These are phyloP conservation scores for Lagenidium giganteum DNA, from an alignment of 352 stramenopile genomes.

Conservation along the genomic window DNA sequence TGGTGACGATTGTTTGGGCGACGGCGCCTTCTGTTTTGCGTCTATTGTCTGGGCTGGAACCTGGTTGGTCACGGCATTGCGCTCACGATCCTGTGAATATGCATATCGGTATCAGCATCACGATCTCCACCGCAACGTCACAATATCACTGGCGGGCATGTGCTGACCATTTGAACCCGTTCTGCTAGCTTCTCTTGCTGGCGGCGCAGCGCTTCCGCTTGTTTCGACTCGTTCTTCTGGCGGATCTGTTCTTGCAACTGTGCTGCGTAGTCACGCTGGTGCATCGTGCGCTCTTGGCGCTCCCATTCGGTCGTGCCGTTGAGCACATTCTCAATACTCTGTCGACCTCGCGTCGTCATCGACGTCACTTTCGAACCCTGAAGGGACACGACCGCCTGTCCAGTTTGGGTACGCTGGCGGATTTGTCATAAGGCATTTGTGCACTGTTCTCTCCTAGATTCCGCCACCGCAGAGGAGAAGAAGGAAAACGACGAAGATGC, in stretches of 20 bases:
- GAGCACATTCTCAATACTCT: too few species aligned
- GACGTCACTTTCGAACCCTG: not conserved
- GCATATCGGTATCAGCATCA: too few species aligned
- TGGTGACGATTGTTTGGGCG: not conserved
- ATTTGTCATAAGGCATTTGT: conserved; percentile 1
- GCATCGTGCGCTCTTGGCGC: conserved; percentile 39
- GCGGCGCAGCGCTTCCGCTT: conserved; percentile 33
- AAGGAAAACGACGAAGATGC: too few species aligned
- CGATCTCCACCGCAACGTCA: conserved; percentile 4
- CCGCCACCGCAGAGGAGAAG: too few species aligned
- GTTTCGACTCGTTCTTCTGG: conserved; percentile 38
- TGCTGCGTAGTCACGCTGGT: conserved; percentile 62
- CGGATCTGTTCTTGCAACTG: conserved; percentile 59
- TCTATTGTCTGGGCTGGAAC: too few species aligned
- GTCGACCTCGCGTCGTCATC: conserved; percentile 18
- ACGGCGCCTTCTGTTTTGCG: conserved; percentile 5
- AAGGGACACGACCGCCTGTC: not conserved
- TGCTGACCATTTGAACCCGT: conserved; percentile 27
- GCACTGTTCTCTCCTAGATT: too few species aligned
- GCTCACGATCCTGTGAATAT: conserved; percentile 14
- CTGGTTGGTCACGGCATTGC: too few species aligned
- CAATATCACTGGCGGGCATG: not conserved
- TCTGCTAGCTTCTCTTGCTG: conserved; percentile 46
- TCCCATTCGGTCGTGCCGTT: conserved; percentile 33
- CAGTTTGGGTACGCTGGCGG: not conserved